Base-by-base conservation (phyloP, 1,139 yeast species). In the Kluyveromyces marxianus region DNA sequence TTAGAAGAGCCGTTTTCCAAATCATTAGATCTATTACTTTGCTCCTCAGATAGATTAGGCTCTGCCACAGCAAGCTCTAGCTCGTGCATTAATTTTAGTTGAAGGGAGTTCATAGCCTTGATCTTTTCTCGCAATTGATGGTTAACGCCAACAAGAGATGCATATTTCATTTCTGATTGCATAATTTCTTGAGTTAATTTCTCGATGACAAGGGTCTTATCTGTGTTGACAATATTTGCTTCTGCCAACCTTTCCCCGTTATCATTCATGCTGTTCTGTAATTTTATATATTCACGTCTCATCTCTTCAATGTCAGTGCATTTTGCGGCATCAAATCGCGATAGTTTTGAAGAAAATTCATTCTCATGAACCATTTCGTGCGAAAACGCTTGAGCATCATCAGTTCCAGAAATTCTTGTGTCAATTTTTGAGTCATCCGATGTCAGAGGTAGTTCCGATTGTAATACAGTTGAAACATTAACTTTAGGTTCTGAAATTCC, bases 71-170 rank as follows among this genome's bases (percentile, higher is more conserved):
- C 14, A 14, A 6, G 7, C 8, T 33, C 35, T 21, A 29, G 8
- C 21, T 32, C 37, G 14, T 40, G 33, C 4, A 42, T n/a, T 32
- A 35, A 14, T 24, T 44, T 37, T 10, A 36, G 24, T 26, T 48
- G 38, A 7, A 33, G 14, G 3, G n/a, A 37, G 25, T 46, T 44
- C 25, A 45, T 25, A 5, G 34, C 25, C 27, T 42, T 38, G 24
- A 44, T 25, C 39, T 44, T 34, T 36, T 35, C 29, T 34, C 33
- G 39, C 27, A 37, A 26, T 31, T 29, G 26, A 7, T 33, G 37
- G 26, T 55, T 40, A 35, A 48, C 44, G 8, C 59, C 57, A 27
- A 39, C 37, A n/a, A 55, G 48, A 3, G 59, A 53, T 7, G 59
- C 52, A 6, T 56, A 39, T 41, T 49, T 47, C 35, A 55, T 30